Evolutionary conservation across 495 filamentous ascomycete species (phyloP), one percentile per base, ranked within the genome.

Genomic region (Hypoxylon lienhwacheense): DNA sequence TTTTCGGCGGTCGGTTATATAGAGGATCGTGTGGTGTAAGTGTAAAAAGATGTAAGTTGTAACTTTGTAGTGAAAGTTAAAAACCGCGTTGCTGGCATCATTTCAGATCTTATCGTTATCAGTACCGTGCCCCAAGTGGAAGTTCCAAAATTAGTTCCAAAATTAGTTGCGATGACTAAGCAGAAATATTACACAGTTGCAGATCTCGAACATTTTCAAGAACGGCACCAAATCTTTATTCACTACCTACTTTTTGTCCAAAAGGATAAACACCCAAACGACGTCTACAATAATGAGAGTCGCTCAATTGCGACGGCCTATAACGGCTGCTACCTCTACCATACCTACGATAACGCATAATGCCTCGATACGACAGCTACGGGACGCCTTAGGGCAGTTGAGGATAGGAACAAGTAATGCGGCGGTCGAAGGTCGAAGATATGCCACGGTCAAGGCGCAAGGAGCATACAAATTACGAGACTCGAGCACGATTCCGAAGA

Each of bases 401-500:
- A 64, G 57, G 26, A 75, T 73, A 65, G 72, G 58, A 10, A 51
- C 57, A 7, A 70, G 70, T 43, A 67, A 58, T 36, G 70, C 70
- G 34, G 74, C 60, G 54, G 70, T 73, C 43, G 68, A 72, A 45
- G 76, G 77, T 61, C 66, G 73, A 48, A 76, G 93, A 63, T 77
- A 90, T 71, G 92, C 95, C 57, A 83, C 88, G 2, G 90, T 96
- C 77, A 86, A 88, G 67, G 72, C 88, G 20, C 89, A 96, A 78
- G 90, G 90, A 63, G 84, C 89, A 43, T 92, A 92, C 69, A 95
- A 85, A 69, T 70, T 85, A 56, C 81, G 83, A 66, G 82, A 85
- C 25, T 90, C 90, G 68, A 85, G 95, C 66, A 89, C 90, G 1
- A 82, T 91, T 10, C 91, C 93, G 47, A 97, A 96, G 75, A 88